A percentile compares a stretch with the other conserved stretches of the same genome.
Evolutionary conservation across 108 stramenopile species (phyloP).

Genomic region (Fragilaria crotonensis): DNA sequence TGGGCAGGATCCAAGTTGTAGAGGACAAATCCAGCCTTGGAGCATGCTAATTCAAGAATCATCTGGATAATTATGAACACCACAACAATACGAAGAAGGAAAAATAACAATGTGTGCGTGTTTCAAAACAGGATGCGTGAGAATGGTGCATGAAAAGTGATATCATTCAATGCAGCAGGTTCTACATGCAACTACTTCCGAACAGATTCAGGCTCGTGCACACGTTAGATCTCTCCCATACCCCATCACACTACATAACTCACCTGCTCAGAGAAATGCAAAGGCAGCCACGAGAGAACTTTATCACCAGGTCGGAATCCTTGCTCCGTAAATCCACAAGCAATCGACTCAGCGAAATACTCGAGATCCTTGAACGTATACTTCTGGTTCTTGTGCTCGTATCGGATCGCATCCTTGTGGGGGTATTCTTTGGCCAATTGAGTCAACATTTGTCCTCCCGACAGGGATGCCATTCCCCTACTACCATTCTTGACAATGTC

Average conservation of each 20-base stretch:
- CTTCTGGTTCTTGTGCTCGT: conserved; percentile 84
- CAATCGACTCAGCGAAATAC: conserved; percentile 67
- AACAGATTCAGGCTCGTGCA: no score
- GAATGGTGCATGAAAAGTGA: no score
- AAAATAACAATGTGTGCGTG: not conserved
- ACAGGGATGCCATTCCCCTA: not conserved
- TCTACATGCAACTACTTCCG: no score
- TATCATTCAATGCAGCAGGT: no score
- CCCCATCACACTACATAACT: conserved; percentile 24
- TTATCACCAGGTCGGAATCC: conserved; percentile 80
- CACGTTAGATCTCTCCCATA: not conserved
- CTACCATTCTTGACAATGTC: no score
- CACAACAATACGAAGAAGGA: not conserved
- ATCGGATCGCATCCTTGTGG: conserved; percentile 74
- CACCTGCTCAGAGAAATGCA: conserved; percentile 80
- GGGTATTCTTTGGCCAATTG: conserved; percentile 59
- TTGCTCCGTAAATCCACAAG: conserved; percentile 74
- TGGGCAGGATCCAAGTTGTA: conserved; percentile 69
- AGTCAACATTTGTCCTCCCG: conserved; percentile 19
- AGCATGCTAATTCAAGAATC: conserved; percentile 87
- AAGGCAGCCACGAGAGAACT: conserved; percentile 75
- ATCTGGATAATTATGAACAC: conserved; percentile 52
- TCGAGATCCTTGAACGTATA: conserved; percentile 76
- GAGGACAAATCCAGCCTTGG: conserved; percentile 77
- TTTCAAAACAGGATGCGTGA: no score